Evolutionary conservation across 2,329 filamentous ascomycete genomes (phyloP), one percentile per base, ranked within the genome.

Genomic region (Pyrenochaeta sp.): DNA sequence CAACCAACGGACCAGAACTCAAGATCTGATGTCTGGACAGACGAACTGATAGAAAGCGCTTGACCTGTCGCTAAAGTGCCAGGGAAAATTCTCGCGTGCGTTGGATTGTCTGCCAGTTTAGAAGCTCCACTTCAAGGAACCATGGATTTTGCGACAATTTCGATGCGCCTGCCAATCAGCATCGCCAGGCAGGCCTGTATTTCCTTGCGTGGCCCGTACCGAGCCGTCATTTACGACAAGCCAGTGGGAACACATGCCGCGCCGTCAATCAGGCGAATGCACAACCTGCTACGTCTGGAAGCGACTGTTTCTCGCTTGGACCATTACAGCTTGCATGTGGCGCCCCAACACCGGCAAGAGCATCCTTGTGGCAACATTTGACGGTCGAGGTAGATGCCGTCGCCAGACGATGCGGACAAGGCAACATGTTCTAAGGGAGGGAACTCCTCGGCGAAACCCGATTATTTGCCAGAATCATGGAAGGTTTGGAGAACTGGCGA

Each of bases 281-380:
- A 36, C 8, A 30, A 13, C 27, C 22, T 36, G 42, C 42, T 10
- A 27, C 27, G 22, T 34, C 19, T 47, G 28, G 45, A 34, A 32
- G 45, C 45, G 40, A 12, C 22, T 50, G 47, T 50, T 39, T 32
- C 58, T 53, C 45, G 50, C 46, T 50, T 54, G 54, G 25, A 12
- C 10, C 25, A 50, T 45, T 46, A 5, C 46, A 28, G 28, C 5
- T 30, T 34, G 30, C 47, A 51, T 39, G 50, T 56, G 52, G 52
- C 59, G 56, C 25, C 56, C 25, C 56, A 61, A 59, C 56, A 59
- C 37, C 19, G 36, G 52, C 56, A 52, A 28, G 36, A 39, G 36
- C n/a, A 39, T 39, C 42, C 42, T 27, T 28, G 42, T 44, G 8
- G 6, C 42, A 44, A 28, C 40, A 6, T 57, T 12, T 48, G 45